Conservation (phyloP, 306 rosid species). For the Citrullus amarus region DNA sequence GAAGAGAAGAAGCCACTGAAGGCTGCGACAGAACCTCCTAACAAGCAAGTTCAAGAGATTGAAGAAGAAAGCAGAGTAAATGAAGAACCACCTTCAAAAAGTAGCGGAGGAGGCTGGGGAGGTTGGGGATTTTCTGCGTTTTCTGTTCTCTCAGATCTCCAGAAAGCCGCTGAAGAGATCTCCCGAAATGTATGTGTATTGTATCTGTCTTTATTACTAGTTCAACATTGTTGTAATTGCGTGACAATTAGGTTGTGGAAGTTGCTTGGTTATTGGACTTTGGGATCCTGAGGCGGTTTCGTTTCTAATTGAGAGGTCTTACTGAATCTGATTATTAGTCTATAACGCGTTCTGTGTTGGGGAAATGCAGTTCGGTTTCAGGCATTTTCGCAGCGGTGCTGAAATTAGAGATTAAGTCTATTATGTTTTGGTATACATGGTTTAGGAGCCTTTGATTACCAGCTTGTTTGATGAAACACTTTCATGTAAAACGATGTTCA, state of each 20-base stretch:
- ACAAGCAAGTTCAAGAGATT: conserved; percentile 10
- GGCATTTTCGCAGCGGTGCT: not conserved
- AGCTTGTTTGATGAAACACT: not conserved
- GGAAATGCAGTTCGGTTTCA: not conserved
- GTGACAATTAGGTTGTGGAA: not conserved
- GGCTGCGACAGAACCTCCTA: conserved; percentile 22
- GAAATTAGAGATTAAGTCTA: not conserved
- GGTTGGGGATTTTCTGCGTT: conserved; percentile 78
- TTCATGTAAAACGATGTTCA: not conserved
- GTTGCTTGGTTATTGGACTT: not conserved
- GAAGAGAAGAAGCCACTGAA: conserved; percentile 40
- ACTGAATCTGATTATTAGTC: not conserved
- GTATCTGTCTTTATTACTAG: not conserved
- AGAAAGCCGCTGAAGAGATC: conserved; percentile 88
- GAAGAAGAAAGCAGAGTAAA: conserved; percentile 5
- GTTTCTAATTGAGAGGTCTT: not conserved
- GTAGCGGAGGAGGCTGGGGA: conserved; percentile 44
- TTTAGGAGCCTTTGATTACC: not conserved
- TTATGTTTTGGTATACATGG: not conserved
- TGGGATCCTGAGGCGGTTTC: not conserved
- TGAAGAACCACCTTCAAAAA: conserved; percentile 9
- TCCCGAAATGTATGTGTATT: conserved; percentile 67
- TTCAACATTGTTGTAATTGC: not conserved
- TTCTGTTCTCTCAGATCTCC: conserved; percentile 73
- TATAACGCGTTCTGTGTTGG: not conserved